Conservation (phyloP, 2,329 filamentous ascomycete species). For the Diaporthe citrichinensis region DNA sequence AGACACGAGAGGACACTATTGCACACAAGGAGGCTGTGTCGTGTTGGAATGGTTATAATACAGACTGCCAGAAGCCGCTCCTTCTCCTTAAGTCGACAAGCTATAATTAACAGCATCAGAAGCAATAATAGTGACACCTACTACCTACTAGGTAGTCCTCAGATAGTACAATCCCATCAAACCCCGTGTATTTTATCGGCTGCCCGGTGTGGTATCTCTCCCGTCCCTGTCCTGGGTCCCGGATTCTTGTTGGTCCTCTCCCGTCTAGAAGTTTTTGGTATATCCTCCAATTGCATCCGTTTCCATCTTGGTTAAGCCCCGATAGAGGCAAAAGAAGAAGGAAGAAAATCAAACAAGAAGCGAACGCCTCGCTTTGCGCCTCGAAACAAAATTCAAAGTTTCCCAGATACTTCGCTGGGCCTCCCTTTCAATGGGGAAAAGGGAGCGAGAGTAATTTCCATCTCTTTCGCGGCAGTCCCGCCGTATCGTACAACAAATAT, state of each 20-base stretch:
- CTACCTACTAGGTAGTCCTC: background rate
- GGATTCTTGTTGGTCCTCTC: background rate
- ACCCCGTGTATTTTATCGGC: constrained; percentile 6
- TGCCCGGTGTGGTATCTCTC: background rate
- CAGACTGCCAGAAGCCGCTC: background rate
- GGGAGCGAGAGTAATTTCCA: background rate
- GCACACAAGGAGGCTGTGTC: too few relatives aligned
- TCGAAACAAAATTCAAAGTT: background rate
- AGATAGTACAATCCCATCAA: background rate
- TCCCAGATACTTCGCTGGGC: background rate
- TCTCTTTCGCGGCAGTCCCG: background rate
- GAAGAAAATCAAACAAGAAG: constrained; percentile 8
- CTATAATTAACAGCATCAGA: constrained; percentile 2
- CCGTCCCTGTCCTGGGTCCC: background rate
- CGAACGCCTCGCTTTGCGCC: constrained; percentile 25
- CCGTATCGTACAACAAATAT: constrained; percentile 22
- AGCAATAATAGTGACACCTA: constrained; percentile 7
- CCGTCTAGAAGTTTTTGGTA: constrained; percentile 35
- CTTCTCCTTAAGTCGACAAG: background rate
- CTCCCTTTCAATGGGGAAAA: background rate
- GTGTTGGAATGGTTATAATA: background rate
- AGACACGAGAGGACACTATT: too few relatives aligned
- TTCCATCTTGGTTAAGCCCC: background rate
- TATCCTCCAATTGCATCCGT: constrained; percentile 27
- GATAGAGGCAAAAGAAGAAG: too few relatives aligned